These are phyloP conservation scores for Arthrobotrys musiformis DNA, from an alignment of 2,329 filamentous ascomycete species.

Conservation along the genomic window DNA sequence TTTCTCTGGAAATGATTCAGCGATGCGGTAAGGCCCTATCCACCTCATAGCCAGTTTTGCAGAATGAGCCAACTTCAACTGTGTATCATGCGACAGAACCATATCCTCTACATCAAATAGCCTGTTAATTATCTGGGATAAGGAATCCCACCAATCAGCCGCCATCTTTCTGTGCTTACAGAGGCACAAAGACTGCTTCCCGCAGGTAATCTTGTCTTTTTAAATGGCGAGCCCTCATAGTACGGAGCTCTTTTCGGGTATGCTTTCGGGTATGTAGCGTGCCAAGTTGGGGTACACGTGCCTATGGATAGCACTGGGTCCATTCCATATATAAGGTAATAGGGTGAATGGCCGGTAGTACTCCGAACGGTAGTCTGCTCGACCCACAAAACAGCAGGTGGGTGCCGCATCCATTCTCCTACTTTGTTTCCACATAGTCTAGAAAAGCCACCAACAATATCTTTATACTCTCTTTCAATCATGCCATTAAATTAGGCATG, in stretches of 20 bases:
- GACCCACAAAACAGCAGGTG: background rate
- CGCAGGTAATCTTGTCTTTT: no score
- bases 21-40: slow-evolving; percentile 1
- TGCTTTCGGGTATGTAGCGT: no score
- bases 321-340: background rate
- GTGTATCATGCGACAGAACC: slow-evolving; percentile 1
- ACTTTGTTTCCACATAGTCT: background rate
- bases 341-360: background rate
- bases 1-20: background rate
- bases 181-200: background rate
- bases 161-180: background rate
- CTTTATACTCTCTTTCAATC: background rate
- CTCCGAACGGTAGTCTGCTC: background rate
- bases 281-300: background rate
- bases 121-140: background rate
- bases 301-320: background rate
- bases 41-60: background rate
- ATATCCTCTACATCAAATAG: background rate
- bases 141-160: background rate
- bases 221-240: no score
- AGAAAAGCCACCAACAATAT: background rate
- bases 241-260: no score
- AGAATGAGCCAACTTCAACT: background rate
- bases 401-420: background rate
- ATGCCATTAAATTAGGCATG: background rate